Evolutionary conservation across 106 monocot species (phyloP), one percentile per base, ranked within the genome.

Genomic region (Hemerocallis citrina): DNA sequence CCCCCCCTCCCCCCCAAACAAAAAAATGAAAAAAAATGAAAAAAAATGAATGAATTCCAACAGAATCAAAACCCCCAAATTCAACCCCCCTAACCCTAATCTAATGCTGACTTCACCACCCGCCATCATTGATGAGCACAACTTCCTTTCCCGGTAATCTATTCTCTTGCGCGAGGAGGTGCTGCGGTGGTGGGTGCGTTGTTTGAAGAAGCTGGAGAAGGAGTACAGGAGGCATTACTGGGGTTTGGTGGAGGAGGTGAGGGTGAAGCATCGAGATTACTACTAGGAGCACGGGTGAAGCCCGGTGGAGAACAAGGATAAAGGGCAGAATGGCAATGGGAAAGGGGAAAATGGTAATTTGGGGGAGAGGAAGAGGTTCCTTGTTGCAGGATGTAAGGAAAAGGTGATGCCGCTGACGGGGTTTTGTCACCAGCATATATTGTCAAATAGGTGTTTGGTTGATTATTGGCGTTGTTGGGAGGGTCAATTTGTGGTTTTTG

Each of bases 201-300:
- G 76, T 16, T 28, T 49, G 23, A 69, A 30, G 56, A 62, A 59
- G 64, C 70, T 70, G 13, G 15, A 25, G 19, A 19, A 40, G 70
- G 28, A 24, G 20, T 67, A 67, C 63, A 47, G 32, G 63, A 51
- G 41, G 30, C 55, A 65, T 57, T 76, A 70, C 58, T 76, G 76
- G 76, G 64, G 14, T 4, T 27, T 70, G 61, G 68, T 59, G 63
- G 76, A 76, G 58, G 76, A 55, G 37, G 48, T 68, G 15, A 63
- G 76, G 76, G 45, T 40, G 29, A 29, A 40, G 56, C 36, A 64
- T 49, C 13, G 76, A 32, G 64, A 70, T 32, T 76, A 70, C 42
- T 76, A 70, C 37, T 76, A 68, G 76, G 57, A 47, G 41, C 68
- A 46, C 24, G 76, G 76, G 64, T 48, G 23, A 28, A 69, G 69